Evolutionary conservation across 1,284 basidiomycete species (phyloP).

Genomic region (Papiliotrema laurentii): DNA sequence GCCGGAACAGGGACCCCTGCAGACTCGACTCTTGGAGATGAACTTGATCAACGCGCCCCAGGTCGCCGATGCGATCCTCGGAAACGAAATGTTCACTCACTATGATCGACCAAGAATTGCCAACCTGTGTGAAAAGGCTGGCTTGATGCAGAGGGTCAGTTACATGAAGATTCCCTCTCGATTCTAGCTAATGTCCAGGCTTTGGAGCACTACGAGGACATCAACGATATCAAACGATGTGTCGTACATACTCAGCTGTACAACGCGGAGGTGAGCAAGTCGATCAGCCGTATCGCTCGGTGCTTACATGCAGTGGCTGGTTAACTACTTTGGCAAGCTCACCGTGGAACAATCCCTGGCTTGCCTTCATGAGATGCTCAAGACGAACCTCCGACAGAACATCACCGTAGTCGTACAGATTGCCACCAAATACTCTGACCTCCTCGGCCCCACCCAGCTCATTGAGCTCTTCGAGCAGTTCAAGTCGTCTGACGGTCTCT

Average conservation of each 20-base stretch:
- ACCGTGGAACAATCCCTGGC: slow-evolving; percentile 99
- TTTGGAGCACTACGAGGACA: slow-evolving; percentile 96
- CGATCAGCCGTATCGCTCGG: not conserved
- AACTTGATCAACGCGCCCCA: slow-evolving; percentile 97
- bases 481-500: slow-evolving; percentile 96
- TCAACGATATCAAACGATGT: slow-evolving; percentile 95
- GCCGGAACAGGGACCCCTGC: slow-evolving; percentile 92
- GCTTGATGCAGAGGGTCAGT: slow-evolving; percentile 80
- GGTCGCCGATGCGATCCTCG: slow-evolving; percentile 97
- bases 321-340: slow-evolving; percentile 93
- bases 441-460: slow-evolving; percentile 92
- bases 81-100: slow-evolving; percentile 98
- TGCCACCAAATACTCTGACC: slow-evolving; percentile 98
- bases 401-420: slow-evolving; percentile 95
- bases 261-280: slow-evolving; percentile 65
- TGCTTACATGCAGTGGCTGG: slow-evolving; percentile 69
- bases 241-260: slow-evolving; percentile 90
- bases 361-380: slow-evolving; percentile 95
- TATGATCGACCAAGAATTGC: slow-evolving; percentile 96
- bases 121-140: slow-evolving; percentile 98
- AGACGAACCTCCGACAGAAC: slow-evolving; percentile 96
- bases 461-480: slow-evolving; percentile 99
- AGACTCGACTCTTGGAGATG: slow-evolving; percentile 97
- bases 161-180: not conserved
- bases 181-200: slow-evolving; percentile 56